Base-by-base conservation (phyloP, 441 rosid species). In the Melastoma candidum region DNA sequence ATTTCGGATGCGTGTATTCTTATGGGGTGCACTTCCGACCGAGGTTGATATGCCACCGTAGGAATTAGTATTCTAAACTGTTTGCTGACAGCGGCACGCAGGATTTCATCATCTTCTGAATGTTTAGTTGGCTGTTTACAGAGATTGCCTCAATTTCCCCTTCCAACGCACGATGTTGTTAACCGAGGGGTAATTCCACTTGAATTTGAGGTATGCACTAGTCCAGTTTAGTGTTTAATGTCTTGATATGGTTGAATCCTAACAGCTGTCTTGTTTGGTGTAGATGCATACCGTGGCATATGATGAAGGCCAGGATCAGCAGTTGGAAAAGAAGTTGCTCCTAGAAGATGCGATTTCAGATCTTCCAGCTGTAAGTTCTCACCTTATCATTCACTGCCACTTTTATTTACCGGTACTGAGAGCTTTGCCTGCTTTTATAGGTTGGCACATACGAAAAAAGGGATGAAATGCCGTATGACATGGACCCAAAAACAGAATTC, bases 101-200 rank as follows among this genome's bases (percentile, higher is more conserved):
- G 11, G n/a, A 14, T 29, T 50, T 58, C 46, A 17, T 17, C 22
- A 7, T 14, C 61, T 58, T 17, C 57, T 17, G 2, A 1, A 25
- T 14, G 32, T 48, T 54, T 63, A 26, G 3, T 5, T 29, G 41
- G 43, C 60, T 46, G 7, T 4, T 59, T 60, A 58, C 77, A 90
- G 92, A 76, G 17, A 26, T 61, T 86, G 63, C 97, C 97, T 17
- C 95, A 64, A 7, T 90, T 68, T 52, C 84, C 97, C 1, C 79
- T 77, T 51, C 97, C 97, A 12, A 90, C 94, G 1, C 94, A 90
- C 69, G 82, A 86, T 70, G 80, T 82, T 44, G 68, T 76, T n/a
- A 48, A 65, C 3, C 72, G 89, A 61, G 94, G 90, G 12, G 61
- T 51, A 12, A 66, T 71, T n/a, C 95, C 95, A 11, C 8, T 47